Percentiles rank a stretch among this genome's conserved stretches.
Conservation (phyloP, 1,284 basidiomycete genomes). For the Garcileccinum viscosum region DNA sequence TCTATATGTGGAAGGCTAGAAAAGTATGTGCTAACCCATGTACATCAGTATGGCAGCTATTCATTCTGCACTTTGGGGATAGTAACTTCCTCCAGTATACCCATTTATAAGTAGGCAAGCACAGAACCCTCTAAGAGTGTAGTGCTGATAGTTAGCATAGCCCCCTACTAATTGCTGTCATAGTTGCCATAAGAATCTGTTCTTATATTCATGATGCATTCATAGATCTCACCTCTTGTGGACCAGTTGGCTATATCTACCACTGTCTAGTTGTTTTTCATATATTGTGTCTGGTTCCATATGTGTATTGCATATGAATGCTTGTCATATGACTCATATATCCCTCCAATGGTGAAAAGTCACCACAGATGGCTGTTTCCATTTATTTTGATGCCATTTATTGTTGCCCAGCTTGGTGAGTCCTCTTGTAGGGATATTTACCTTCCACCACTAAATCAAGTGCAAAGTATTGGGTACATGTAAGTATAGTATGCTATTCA, state of each 20-base stretch:
- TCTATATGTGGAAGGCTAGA: neutral
- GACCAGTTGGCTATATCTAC: conserved; percentile 26
- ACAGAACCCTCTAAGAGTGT: neutral
- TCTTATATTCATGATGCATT: conserved; percentile 4
- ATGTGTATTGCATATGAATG: conserved; percentile 9
- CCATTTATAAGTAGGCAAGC: conserved; percentile 27
- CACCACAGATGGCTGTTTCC: conserved; percentile 28
- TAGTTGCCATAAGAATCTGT: conserved; percentile 27
- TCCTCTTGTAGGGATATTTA: neutral
- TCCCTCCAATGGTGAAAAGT: conserved; percentile 17
- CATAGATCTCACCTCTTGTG: conserved; percentile 17
- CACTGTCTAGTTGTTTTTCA: conserved; percentile 33
- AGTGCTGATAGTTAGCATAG: conserved; percentile 20
- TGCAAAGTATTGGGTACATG: conserved; percentile 22
- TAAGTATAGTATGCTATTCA: conserved; percentile 13
- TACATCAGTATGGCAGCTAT: conserved; percentile 29
- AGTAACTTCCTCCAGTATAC: conserved; percentile 16
- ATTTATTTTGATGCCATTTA: conserved; percentile 23
- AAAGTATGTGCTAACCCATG: conserved; percentile 11
- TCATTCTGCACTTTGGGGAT: conserved; percentile 33
- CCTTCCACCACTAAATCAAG: conserved; percentile 10
- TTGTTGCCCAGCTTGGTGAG: conserved; percentile 28
- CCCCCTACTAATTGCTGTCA: conserved; percentile 30
- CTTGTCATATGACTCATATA: conserved; percentile 2
- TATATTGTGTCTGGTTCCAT: conserved; percentile 36